Evolutionary conservation across 495 filamentous ascomycete genomes (phyloP).

Genomic region (Lentithecium fluviatile): DNA sequence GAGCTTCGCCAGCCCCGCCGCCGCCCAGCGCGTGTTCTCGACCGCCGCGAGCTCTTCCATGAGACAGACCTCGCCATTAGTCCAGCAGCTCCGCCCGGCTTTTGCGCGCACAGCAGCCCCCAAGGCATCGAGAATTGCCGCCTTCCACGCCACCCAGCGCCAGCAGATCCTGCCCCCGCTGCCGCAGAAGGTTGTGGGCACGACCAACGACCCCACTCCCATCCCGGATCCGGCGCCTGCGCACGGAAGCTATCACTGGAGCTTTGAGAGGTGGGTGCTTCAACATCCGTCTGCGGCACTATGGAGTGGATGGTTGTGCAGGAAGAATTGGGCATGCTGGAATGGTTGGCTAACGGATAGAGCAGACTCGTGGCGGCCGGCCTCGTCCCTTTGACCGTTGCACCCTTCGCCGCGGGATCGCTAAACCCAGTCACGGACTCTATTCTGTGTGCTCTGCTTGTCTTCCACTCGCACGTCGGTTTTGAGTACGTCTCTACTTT

Average conservation of each 20-base stretch:
- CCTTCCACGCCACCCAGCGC: conserved; percentile 45
- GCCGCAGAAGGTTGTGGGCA: conserved; percentile 46
- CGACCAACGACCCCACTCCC: conserved; percentile 79
- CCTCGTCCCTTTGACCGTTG: conserved; percentile 81
- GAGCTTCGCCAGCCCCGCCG: conserved; percentile 28
- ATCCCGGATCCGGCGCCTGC: conserved; percentile 68
- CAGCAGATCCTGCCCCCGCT: conserved; percentile 49
- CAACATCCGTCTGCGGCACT: not conserved
- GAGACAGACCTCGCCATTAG: conserved; percentile 27
- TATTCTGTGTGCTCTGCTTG: conserved; percentile 73
- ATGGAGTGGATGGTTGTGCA: not conserved
- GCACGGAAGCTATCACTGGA: conserved; percentile 97
- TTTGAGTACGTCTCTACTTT: conserved; percentile 71
- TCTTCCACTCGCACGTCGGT: conserved; percentile 92
- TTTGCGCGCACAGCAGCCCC: conserved; percentile 30
- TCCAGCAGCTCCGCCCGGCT: conserved; percentile 32
- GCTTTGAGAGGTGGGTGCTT: conserved; percentile 74
- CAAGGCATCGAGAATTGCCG: conserved; percentile 39
- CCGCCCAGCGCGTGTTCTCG: conserved; percentile 37
- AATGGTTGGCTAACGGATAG: conserved; percentile 4
- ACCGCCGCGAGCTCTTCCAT: conserved; percentile 35
- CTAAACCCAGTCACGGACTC: conserved; percentile 88
- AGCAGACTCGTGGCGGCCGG: conserved; percentile 66
- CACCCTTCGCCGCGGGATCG: conserved; percentile 87
- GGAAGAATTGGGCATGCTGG: not conserved